These are phyloP conservation scores for Ruellia speciosa DNA, from an alignment of 305 asterid species.

Conservation along the genomic window DNA sequence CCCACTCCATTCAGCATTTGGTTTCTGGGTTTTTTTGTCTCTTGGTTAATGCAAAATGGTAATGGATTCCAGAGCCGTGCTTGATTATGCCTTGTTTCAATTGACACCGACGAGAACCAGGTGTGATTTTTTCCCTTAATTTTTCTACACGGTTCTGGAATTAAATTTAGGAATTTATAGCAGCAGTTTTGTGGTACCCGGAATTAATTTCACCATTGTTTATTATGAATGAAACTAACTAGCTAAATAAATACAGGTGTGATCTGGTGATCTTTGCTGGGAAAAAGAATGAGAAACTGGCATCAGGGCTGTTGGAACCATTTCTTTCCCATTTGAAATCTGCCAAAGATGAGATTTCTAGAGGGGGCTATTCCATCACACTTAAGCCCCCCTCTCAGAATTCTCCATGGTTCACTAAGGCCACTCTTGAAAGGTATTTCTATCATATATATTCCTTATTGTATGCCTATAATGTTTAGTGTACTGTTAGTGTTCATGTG, in stretches of 20 bases:
- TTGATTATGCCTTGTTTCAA: conserved; percentile 73
- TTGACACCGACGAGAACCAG: conserved; percentile 86
- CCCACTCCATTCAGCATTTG: background rate
- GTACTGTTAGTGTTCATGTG: conserved; percentile 3
- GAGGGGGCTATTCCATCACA: conserved; percentile 71
- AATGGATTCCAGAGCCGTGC: conserved; percentile 56
- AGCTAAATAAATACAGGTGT: conserved; percentile 33
- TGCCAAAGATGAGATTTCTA: conserved; percentile 72
- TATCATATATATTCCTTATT: background rate
- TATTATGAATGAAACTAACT: background rate
- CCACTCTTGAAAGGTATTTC: conserved; percentile 56
- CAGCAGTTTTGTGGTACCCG: conserved; percentile 16
- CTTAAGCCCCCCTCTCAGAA: conserved; percentile 41
- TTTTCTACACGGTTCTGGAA: background rate
- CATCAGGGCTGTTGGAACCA: conserved; percentile 76
- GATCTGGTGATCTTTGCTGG: conserved; percentile 73
- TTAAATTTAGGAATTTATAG: background rate
- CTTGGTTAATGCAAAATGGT: background rate
- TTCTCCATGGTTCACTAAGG: conserved; percentile 65
- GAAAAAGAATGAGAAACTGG: conserved; percentile 59
- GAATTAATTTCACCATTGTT: conserved; percentile 6
- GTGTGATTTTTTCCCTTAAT: conserved; percentile 27
- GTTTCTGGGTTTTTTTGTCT: conserved; percentile 2
- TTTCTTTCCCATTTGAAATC: conserved; percentile 56
- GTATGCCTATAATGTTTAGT: conserved; percentile 1